A percentile compares a stretch with the other conserved stretches of the same genome.
phyloP scores from a whole-genome alignment of 2,329 filamentous ascomycete genomes.

The Colletotrichum spinosum region DNA sequence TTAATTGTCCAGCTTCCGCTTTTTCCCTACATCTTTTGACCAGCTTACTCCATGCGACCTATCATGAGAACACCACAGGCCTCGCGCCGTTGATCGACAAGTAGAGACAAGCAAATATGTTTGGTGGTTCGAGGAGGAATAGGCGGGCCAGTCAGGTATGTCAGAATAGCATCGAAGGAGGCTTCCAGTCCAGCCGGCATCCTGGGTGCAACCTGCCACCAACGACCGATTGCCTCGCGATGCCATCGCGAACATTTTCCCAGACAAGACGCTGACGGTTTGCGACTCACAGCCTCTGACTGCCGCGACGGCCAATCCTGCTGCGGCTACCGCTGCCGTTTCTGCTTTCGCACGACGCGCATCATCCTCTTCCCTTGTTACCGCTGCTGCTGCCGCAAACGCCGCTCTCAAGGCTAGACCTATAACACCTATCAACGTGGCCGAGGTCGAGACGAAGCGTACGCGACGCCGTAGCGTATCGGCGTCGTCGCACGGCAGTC shows the following conservation, averaged over 20 bases:
- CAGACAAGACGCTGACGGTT: conserved; percentile 19
- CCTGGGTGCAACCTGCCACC: background rate
- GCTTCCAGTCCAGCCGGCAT: background rate
- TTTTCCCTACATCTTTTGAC: background rate
- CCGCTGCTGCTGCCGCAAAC: conserved; percentile 82
- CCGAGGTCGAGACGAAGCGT: conserved; percentile 88
- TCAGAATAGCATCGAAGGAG: background rate
- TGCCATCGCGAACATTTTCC: no score
- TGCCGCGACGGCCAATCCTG: conserved; percentile 73
- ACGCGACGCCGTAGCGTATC: conserved; percentile 80
- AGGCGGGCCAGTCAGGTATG: conserved; percentile 60
- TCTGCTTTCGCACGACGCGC: conserved; percentile 82
- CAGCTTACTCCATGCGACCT: conserved; percentile 26
- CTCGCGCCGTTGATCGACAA: conserved; percentile 37
- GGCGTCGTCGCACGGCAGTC: conserved; percentile 72
- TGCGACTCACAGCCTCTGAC: conserved; percentile 66
- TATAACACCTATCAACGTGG: conserved; percentile 81
- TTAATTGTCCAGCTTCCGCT: background rate
- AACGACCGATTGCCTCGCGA: no score
- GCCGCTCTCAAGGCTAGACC: conserved; percentile 84
- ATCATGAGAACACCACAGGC: conserved; percentile 42
- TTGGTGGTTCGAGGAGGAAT: conserved; percentile 62
- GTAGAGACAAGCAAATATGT: conserved; percentile 54
- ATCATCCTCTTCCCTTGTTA: conserved; percentile 72
- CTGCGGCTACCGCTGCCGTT: conserved; percentile 82